Evolutionary conservation across 2,329 filamentous ascomycete species (phyloP), one percentile per base, ranked within the genome.

Genomic region (Trichoderma sp.): DNA sequence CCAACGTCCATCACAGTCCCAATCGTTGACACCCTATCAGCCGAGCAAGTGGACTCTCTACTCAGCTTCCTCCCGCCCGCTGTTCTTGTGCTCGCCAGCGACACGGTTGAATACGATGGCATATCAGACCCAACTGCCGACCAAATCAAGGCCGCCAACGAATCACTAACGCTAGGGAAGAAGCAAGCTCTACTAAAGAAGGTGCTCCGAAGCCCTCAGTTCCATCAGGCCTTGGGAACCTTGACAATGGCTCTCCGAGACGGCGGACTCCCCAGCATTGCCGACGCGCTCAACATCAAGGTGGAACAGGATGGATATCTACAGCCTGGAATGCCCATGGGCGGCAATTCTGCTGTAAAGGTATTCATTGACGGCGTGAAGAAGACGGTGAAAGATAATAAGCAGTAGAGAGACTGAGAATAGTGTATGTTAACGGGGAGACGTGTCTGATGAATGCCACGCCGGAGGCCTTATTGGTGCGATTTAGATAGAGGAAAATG

Each of bases 291-390:
- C 49, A 88, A 89, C 7, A 87, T 98, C 70, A 88, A 89, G 73
- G 88, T 99, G 24, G 87, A 91, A 76, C 93, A 97, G 77, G 91
- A 91, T n/a, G 95, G 95, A 4, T 91, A 92, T 72, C 86, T 97
- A 76, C 86, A 86, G 71, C 91, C 92, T 6, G 91, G 88, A 62
- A 90, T 97, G 83, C 94, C 95, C 2, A 81, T 97, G 57, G 95
- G 94, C 55, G 94, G 94, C 64, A 92, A 92, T 6, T 91, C 96
- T 74, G 95, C 95, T 14, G 90, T 99, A 1, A 91, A 96, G 82
- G 92, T 92, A 4, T 99, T 99, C 80, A 86, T 99, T 27, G 88
- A 96, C 68, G 96, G 95, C 3, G 90, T 97, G 59, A 96, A 92
- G 85, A 91, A 88, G 81, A 90, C 88, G 6, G 91, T 94, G 0